A percentile compares a stretch with the other conserved stretches of the same genome.
phyloP scores from a whole-genome alignment of 306 rosid species.

The Glycine latifolia region DNA sequence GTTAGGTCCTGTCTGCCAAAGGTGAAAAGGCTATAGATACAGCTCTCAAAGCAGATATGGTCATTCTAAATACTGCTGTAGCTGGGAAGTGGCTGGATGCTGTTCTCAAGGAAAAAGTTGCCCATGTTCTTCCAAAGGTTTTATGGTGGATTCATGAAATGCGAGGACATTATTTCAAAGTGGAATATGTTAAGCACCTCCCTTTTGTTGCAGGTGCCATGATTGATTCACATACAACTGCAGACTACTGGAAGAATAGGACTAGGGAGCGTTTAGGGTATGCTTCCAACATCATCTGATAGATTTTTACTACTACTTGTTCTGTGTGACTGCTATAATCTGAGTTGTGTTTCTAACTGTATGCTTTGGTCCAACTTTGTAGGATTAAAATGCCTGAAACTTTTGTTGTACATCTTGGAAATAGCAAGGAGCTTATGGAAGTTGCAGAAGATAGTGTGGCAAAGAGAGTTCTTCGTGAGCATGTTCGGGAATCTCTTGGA shows the following conservation, averaged over 20 bases:
- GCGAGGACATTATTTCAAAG: constrained; percentile 97
- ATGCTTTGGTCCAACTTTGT: constrained; percentile 17
- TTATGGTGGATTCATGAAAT: constrained; percentile 99
- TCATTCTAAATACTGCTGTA: constrained; percentile 92
- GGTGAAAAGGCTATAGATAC: constrained; percentile 75
- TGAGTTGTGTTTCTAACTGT: constrained; percentile 11
- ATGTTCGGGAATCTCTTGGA: constrained; percentile 87
- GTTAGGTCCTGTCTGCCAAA: constrained; percentile 77
- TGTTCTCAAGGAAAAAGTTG: constrained; percentile 79
- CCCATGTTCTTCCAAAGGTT: constrained; percentile 86
- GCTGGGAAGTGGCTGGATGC: constrained; percentile 99
- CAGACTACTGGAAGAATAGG: constrained; percentile 92
- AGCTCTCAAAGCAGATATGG: constrained; percentile 87
- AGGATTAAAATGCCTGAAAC: constrained; percentile 94
- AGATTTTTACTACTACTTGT: neutral
- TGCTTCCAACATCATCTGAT: constrained; percentile 35
- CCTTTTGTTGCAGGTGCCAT: constrained; percentile 98
- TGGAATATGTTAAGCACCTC: constrained; percentile 98
- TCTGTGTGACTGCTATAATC: neutral
- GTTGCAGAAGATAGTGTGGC: constrained; percentile 89
- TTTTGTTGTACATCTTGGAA: constrained; percentile 94
- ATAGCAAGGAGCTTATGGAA: constrained; percentile 97
- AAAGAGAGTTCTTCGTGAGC: constrained; percentile 92
- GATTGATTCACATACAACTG: constrained; percentile 94
- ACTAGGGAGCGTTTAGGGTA: constrained; percentile 84